A percentile compares a stretch with the other conserved stretches of the same genome.
Conservation (phyloP, 2,329 filamentous ascomycete species). For the Scolecobasidium constrictum region DNA sequence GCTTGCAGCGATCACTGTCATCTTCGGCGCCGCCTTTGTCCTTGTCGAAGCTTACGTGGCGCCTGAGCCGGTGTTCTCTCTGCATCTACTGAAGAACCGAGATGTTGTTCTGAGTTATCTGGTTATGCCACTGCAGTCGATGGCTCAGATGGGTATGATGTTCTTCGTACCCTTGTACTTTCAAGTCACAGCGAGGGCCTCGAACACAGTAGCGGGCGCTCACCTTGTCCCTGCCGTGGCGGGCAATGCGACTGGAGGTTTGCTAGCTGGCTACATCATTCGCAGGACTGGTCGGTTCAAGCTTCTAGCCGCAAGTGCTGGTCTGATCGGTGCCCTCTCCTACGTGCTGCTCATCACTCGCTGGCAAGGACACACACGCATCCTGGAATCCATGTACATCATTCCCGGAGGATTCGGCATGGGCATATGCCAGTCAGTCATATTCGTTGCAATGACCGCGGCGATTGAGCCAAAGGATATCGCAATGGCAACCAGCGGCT, state of each 20-base stretch:
- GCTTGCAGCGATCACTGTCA: slow-evolving; percentile 21
- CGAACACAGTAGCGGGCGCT: slow-evolving; percentile 46
- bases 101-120: slow-evolving; percentile 44
- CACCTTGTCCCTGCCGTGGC: slow-evolving; percentile 57
- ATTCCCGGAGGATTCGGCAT: slow-evolving; percentile 45
- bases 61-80: slow-evolving; percentile 47
- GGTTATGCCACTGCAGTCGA: slow-evolving; percentile 41
- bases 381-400: slow-evolving; percentile 48
- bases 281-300: slow-evolving; percentile 43
- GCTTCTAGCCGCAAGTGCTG: slow-evolving; percentile 38
- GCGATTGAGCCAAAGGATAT: slow-evolving; percentile 34
- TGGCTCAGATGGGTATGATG: slow-evolving; percentile 42
- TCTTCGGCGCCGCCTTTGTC: slow-evolving; percentile 18
- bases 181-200: slow-evolving; percentile 47
- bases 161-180: slow-evolving; percentile 50
- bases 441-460: slow-evolving; percentile 40
- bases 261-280: slow-evolving; percentile 49
- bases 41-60: slow-evolving; percentile 32
- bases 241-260: slow-evolving; percentile 54
- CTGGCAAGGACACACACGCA: slow-evolving; percentile 50
- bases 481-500: slow-evolving; percentile 38
- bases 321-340: slow-evolving; percentile 36
- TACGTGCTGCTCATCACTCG: slow-evolving; percentile 42
- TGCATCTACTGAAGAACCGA: slow-evolving; percentile 40
- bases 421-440: slow-evolving; percentile 33